Conservation (phyloP, 2,329 filamentous ascomycete genomes). For the Diaporthe humulicola region DNA sequence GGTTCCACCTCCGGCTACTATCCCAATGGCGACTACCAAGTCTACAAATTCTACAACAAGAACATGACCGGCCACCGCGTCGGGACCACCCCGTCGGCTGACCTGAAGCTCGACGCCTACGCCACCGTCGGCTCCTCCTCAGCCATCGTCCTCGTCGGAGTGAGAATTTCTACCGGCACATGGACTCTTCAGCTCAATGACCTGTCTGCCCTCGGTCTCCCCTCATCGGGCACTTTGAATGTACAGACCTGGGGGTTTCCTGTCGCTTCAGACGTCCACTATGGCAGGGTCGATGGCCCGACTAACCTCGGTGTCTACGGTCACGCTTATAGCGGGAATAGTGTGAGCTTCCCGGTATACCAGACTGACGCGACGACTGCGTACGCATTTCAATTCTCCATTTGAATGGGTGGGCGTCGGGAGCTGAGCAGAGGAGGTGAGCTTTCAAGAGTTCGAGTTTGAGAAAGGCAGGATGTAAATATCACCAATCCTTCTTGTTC, state of each 20-base stretch:
- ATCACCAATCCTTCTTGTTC: not conserved
- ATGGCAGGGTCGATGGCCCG: conserved; percentile 48
- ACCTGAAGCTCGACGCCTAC: conserved; percentile 54
- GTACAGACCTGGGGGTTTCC: conserved; percentile 50
- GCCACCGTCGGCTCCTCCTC: conserved; percentile 49
- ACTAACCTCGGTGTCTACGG: conserved; percentile 47
- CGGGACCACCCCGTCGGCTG: conserved; percentile 50
- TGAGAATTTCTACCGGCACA: conserved; percentile 47
- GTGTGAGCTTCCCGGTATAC: conserved; percentile 53
- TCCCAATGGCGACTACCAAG: conserved; percentile 53
- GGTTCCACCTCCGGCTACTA: conserved; percentile 38
- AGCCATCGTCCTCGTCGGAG: conserved; percentile 53
- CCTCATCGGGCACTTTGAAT: conserved; percentile 48
- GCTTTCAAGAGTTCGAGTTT: not conserved
- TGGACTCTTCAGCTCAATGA: conserved; percentile 52
- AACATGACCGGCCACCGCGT: conserved; percentile 58
- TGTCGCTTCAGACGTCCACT: conserved; percentile 40
- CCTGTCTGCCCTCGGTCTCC: conserved; percentile 50
- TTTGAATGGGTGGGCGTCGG: not conserved
- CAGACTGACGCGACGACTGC: conserved; percentile 53
- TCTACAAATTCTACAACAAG: conserved; percentile 61
- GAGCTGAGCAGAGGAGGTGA: not conserved
- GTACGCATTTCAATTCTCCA: conserved; percentile 55
- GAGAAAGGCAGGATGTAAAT: not conserved
- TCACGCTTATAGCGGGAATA: conserved; percentile 51